Percentiles rank a stretch among this genome's conserved stretches.
phyloP scores from a whole-genome alignment of 2,329 filamentous ascomycete genomes.

The Aspergillus piperis region DNA sequence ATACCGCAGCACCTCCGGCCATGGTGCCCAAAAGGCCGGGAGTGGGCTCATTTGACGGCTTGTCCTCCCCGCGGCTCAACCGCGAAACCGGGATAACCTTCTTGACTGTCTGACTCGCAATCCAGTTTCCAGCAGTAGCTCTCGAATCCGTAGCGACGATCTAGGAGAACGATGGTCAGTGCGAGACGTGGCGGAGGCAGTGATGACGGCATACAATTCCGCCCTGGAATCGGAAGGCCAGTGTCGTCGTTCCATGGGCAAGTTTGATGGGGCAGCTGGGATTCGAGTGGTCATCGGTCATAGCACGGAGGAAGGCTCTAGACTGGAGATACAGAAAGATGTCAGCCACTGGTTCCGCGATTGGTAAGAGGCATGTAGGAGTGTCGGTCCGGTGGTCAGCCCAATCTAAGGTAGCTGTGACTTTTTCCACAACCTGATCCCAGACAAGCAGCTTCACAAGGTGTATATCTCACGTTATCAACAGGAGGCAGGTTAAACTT shows the following conservation, averaged over 20 bases:
- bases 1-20: slow-evolving; percentile 91
- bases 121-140: slow-evolving; percentile 98
- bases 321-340: slow-evolving; percentile 57
- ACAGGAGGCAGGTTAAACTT: slow-evolving; percentile 95
- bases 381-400: background rate
- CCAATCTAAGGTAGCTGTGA: background rate
- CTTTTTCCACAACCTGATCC: background rate
- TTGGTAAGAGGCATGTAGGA: background rate
- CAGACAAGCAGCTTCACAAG: background rate
- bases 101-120: slow-evolving; percentile 99
- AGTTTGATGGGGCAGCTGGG: slow-evolving; percentile 98
- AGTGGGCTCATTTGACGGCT: slow-evolving; percentile 34
- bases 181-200: background rate
- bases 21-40: slow-evolving; percentile 82
- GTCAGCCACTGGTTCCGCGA: background rate
- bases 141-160: slow-evolving; percentile 97
- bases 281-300: slow-evolving; percentile 96
- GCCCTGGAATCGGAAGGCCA: slow-evolving; percentile 96
- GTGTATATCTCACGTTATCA: slow-evolving; percentile 67
- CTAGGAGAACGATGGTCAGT: slow-evolving; percentile 21
- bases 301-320: slow-evolving; percentile 90
- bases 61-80: slow-evolving; percentile 43
- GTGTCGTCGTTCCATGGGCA: slow-evolving; percentile 95
- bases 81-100: slow-evolving; percentile 74
- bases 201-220: slow-evolving; percentile 63